Evolutionary conservation across 768 basidiomycete genomes (phyloP), one percentile per base, ranked within the genome.

Genomic region (Sarcodon sp.): DNA sequence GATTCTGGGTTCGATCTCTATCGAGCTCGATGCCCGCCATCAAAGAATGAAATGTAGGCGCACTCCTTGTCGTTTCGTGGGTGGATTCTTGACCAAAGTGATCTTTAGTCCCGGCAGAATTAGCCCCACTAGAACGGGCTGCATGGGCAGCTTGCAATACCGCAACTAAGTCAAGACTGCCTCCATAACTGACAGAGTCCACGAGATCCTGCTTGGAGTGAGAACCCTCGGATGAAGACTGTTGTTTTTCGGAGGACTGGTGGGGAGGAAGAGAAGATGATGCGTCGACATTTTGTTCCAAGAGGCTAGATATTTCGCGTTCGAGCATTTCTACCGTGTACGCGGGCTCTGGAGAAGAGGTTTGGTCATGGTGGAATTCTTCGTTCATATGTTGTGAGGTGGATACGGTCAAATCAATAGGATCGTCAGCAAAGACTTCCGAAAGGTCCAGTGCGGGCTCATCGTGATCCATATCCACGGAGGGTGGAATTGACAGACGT

Each of bases 401-500:
- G 44, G 33, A 47, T 43, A 51, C n/a, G 41, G 52, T 6, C 37
- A 52, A 33, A 38, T 72, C 77, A 18, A 85, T 72, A 32, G 80
- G 72, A 49, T 85, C 82, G 60, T 87, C 85, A 62, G 87, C 83
- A 41, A 88, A 83, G 64, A 88, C 86, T 65, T 88, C 86, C 43
- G 86, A 87, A 55, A 88, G 76, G 59, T 79, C 76, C 52, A 88
- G 74, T 53, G 77, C 75, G 51, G 76, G 75, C 59, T 80, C 77
- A 60, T 80, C 79, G 62, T 75, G 59, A 44, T 46, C 43, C 21
- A 27, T 27, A 27, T 27, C 21, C 21, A 27, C 21, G 4, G 21
- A 27, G 21, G 21, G 21, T 27, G 21, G 21, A n/a, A n/a, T n/a
- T n/a, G n/a, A n/a, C n/a, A n/a, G n/a, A 27, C 21, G 21, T 27